Percentiles rank a stretch among this genome's conserved stretches.
Conservation (phyloP, 1,284 basidiomycete genomes). For the Trichosporon sp. region DNA sequence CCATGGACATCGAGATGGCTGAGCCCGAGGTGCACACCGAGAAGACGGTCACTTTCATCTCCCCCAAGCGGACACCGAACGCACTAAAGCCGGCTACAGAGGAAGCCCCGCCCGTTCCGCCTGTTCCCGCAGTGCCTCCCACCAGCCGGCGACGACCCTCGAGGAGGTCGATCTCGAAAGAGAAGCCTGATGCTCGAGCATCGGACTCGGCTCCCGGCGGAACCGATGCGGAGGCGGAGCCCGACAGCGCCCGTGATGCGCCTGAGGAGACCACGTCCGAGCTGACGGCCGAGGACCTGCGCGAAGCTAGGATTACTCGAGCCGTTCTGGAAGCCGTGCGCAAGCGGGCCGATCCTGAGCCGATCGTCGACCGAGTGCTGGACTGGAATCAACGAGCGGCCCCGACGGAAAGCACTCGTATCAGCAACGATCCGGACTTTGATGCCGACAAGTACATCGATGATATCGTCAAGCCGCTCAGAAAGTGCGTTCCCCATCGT, state of each 20-base stretch:
- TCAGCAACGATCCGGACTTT: slow-evolving; percentile 6
- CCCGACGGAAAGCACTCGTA: slow-evolving; percentile 18
- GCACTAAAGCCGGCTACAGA: background rate
- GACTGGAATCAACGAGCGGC: slow-evolving; percentile 29
- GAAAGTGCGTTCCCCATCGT: background rate
- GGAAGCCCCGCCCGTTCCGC: no score
- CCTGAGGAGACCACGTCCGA: slow-evolving; percentile 6
- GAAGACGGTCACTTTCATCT: slow-evolving; percentile 15
- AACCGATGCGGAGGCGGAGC: slow-evolving; percentile 29
- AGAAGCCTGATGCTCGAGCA: slow-evolving; percentile 19
- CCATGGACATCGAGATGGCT: background rate
- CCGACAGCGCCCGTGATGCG: background rate
- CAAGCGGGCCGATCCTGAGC: background rate
- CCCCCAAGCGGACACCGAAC: slow-evolving; percentile 6
- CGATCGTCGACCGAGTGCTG: slow-evolving; percentile 23
- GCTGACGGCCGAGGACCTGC: slow-evolving; percentile 8
- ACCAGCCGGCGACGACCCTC: background rate
- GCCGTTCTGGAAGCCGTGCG: background rate
- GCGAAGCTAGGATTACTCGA: slow-evolving; percentile 25
- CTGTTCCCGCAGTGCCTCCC: no score
- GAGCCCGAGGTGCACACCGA: background rate
- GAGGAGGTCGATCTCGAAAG: background rate
- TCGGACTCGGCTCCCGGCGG: slow-evolving; percentile 24
- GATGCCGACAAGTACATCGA: slow-evolving; percentile 14
- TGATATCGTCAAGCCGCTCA: slow-evolving; percentile 19